Base-by-base conservation (phyloP, 345 rosid genomes). In the Arabidopsis thaliana region DNA sequence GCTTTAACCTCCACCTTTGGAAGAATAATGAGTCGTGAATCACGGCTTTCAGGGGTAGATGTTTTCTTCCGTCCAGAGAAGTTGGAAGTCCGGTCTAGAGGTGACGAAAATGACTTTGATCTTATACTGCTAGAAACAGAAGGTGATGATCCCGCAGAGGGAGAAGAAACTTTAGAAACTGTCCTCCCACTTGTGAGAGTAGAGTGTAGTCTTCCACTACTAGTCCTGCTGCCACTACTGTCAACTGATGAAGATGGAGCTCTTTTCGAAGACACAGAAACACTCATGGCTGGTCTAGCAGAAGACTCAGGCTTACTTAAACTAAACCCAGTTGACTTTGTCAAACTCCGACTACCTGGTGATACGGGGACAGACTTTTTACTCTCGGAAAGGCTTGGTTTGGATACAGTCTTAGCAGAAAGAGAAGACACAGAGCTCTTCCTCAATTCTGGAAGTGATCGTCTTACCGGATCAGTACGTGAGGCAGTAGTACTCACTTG, bases 1-100 rank as follows among this genome's bases (percentile, higher is more conserved):
- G 92, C 97, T 83, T 90, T 94, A 49, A 82, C 80, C 81, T 94
- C 99, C 84, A 94, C 95, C 63, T 88, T 96, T 12, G 99, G 99
- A 76, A 94, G 96, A 81, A 87, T 88, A 77, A 94, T 86, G 56
- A 94, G 87, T 57, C 87, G 83, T 7, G 95, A 88, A 82, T 90
- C 89, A 30, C 83, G 83, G 73, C 91, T 87, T 51, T 90, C 93
- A 52, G 93, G 91, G 36, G 88, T 89, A 9, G 82, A 82, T 22
- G 77, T 40, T 78, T 80, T 88, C 82, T 79, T 87, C 60, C 89
- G 81, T 57, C 91, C 91, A 57, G 96, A 86, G 70, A 90, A 84
- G 69, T 69, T 89, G 56, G 96, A 83, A 82, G 81, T 84, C 78
- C 88, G 86, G 67, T 89, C 86, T 50, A 87, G 56, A 60, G 97